Conservation (phyloP, 352 stramenopile species). For the Phytophthora sp. region DNA sequence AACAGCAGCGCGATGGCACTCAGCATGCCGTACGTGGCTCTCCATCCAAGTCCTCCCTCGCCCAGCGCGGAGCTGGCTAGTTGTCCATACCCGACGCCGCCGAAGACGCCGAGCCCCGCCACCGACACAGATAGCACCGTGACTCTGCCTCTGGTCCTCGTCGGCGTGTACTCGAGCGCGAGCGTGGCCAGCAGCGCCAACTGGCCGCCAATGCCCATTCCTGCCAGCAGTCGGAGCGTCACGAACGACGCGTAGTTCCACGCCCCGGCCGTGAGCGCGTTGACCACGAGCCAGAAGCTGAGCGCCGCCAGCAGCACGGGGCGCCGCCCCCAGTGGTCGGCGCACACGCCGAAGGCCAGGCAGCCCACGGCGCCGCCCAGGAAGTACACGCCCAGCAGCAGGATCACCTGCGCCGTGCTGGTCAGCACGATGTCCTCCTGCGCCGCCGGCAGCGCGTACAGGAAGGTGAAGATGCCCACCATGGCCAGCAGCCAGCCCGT, state of each 20-base stretch:
- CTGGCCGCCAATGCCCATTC: conserved; percentile 61
- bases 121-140: conserved; percentile 54
- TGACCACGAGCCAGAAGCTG: conserved; percentile 42
- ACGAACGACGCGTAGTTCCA: conserved; percentile 52
- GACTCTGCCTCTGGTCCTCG: conserved; percentile 62
- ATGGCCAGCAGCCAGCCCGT: conserved; percentile 55
- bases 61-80: conserved; percentile 14
- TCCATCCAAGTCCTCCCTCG: conserved; percentile 33
- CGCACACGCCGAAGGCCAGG: conserved; percentile 53
- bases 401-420: conserved; percentile 33
- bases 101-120: conserved; percentile 46
- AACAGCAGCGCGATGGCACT: conserved; percentile 38
- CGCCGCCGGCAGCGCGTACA: conserved; percentile 33
- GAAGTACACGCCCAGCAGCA: conserved; percentile 51
- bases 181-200: conserved; percentile 56
- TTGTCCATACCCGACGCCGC: conserved; percentile 45
- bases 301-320: conserved; percentile 48
- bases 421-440: conserved; percentile 28
- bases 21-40: conserved; percentile 30
- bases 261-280: conserved; percentile 43
- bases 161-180: conserved; percentile 65
- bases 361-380: conserved; percentile 52
- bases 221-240: conserved; percentile 44
- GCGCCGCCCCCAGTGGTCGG: conserved; percentile 64
- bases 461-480: conserved; percentile 45